Percentiles rank a stretch among this genome's conserved stretches.
Conservation (phyloP, 805 yeast species). For the Candida khao-thaluensis region DNA sequence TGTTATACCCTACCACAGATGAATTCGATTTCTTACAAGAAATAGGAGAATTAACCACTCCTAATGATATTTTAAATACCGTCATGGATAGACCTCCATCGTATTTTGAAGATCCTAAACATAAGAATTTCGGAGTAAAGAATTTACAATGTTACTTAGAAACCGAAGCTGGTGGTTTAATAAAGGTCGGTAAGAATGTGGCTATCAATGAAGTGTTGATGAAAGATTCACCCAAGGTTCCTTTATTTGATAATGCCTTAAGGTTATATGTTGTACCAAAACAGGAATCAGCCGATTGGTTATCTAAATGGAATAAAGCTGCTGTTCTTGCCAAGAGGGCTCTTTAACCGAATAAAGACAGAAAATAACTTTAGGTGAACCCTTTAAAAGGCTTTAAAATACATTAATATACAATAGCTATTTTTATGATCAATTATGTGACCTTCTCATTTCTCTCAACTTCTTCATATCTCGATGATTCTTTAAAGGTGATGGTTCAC, state of each 20-base stretch:
- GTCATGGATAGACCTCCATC: slow-evolving; percentile 63
- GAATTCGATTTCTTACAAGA: slow-evolving; percentile 82
- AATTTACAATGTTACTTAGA: slow-evolving; percentile 77
- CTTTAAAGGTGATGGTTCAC: slow-evolving; percentile 53
- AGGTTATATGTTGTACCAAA: slow-evolving; percentile 81
- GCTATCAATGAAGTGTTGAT: slow-evolving; percentile 63
- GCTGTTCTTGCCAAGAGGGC: slow-evolving; percentile 50
- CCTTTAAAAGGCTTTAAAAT: slow-evolving; percentile 2
- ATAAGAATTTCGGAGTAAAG: slow-evolving; percentile 55
- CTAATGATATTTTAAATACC: slow-evolving; percentile 58
- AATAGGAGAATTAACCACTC: slow-evolving; percentile 69
- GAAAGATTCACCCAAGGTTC: slow-evolving; percentile 62
- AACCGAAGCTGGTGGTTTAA: slow-evolving; percentile 78
- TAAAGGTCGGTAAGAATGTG: slow-evolving; percentile 78
- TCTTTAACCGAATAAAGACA: no score
- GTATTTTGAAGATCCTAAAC: slow-evolving; percentile 67
- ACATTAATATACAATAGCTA: slow-evolving; percentile 7
- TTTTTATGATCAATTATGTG: background rate
- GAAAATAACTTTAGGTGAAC: no score
- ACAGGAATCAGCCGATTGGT: slow-evolving; percentile 61
- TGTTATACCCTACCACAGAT: slow-evolving; percentile 78
- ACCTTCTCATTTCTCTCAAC: slow-evolving; percentile 5
- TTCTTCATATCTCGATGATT: slow-evolving; percentile 3
- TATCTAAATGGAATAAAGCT: slow-evolving; percentile 61
- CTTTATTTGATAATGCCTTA: slow-evolving; percentile 71